phyloP scores from a whole-genome alignment of 1,284 basidiomycete genomes.

The Microbotryomycetes sp. region DNA sequence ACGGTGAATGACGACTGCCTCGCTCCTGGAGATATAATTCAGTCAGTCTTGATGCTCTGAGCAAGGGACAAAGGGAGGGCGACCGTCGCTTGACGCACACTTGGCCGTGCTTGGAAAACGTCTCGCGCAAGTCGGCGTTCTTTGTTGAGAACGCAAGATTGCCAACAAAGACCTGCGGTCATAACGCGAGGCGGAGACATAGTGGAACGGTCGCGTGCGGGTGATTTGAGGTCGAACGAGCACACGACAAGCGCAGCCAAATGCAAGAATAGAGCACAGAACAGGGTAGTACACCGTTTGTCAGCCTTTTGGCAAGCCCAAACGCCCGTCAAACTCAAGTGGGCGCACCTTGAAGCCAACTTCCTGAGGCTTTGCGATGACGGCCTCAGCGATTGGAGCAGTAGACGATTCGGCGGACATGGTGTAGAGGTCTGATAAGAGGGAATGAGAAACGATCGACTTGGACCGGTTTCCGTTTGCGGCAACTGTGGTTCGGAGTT shows the following conservation, averaged over 20 bases:
- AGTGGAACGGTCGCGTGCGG: neutral
- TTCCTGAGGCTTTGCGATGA: constrained; percentile 29
- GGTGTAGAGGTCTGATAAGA: neutral
- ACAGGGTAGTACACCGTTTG: neutral
- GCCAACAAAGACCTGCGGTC: constrained; percentile 27
- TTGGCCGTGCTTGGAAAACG: constrained; percentile 19
- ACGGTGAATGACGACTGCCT: constrained; percentile 71
- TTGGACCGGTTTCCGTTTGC: neutral
- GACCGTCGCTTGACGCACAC: constrained; percentile 11
- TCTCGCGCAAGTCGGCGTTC: constrained; percentile 21
- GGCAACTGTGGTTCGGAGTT: neutral
- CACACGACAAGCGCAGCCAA: neutral
- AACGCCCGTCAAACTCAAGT: neutral
- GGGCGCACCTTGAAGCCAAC: constrained; percentile 32
- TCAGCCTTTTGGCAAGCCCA: too few relatives aligned
- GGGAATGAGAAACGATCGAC: neutral
- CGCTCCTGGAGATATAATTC: constrained; percentile 48
- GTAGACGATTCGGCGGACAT: neutral
- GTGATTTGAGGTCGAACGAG: constrained; percentile 1
- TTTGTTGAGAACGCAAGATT: constrained; percentile 30
- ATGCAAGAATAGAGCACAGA: neutral
- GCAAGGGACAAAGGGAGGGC: neutral
- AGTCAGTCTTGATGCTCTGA: constrained; percentile 1
- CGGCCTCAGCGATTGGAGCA: constrained; percentile 23
- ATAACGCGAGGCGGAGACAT: neutral